Base-by-base conservation (phyloP, 2,329 filamentous ascomycete genomes). In the Huntiella bhutanensis region DNA sequence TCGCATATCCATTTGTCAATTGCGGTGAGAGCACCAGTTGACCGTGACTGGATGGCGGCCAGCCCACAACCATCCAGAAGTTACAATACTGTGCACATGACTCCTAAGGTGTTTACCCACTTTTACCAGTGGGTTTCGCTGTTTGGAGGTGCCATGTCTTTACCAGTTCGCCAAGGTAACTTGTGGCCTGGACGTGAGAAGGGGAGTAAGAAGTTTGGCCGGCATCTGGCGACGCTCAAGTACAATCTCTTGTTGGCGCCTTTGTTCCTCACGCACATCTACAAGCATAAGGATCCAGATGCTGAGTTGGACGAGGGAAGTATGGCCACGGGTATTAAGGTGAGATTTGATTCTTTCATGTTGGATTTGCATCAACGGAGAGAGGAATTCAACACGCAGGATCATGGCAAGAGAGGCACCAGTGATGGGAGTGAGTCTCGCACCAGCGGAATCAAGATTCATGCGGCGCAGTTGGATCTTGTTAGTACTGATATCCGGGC, bases 81-180 rank as follows among this genome's bases (percentile, higher is more conserved):
- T 58, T 98, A 98, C 66, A 98, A 98, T 58, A 86, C 88, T 0
- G 82, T 96, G 1, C 92, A 98, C 60, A 71, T 98, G 28, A 91
- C 83, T 1, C 91, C 91, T 4, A 79, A 87, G 6, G 94, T 98
- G 66, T 98, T 98, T 60, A 95, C 88, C 0, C 91, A 98, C 59
- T 98, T 98, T 67, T 96, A 87, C 64, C 77, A 79, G 48, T 98
- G 91, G 91, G 96, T 87, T 86, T 88, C 82, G 1, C 76, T 96
- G 54, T 98, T 98, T 61, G 86, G 86, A 6, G 87, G 88, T 1
- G 82, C 88, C 6, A 86, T 96, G 78, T 92, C 88, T 8, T 69
- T 98, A 22, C 92, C 91, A 8, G 81, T 98, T 48, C 83, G 91
- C 1, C 92, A 98, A 64, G 91, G 91, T 12, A 72, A 74, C 41